Evolutionary conservation across 805 yeast genomes (phyloP).

Genomic region (Suhomyces faveliae): DNA sequence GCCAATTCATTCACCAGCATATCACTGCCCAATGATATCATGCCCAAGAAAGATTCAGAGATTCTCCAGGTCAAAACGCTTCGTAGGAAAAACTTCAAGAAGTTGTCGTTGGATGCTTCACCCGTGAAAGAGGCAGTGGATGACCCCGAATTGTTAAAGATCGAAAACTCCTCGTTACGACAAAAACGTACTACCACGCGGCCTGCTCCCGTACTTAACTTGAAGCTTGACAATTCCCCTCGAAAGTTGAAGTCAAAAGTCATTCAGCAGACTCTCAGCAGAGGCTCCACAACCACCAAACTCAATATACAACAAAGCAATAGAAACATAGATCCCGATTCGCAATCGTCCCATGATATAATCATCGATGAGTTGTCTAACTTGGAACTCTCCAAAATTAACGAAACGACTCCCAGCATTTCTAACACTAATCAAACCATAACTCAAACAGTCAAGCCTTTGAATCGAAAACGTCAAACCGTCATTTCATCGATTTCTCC

Average conservation of each 20-base stretch:
- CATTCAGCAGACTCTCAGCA: conserved; percentile 3
- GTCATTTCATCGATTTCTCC: conserved; percentile 44
- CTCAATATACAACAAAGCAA: conserved; percentile 17
- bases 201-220: conserved; percentile 32
- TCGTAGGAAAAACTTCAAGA: conserved; percentile 40
- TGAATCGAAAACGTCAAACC: conserved; percentile 36
- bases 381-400: conserved; percentile 12
- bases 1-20: neutral
- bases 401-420: conserved; percentile 2
- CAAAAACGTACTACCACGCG: conserved; percentile 22
- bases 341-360: conserved; percentile 19
- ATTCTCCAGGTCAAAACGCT: conserved; percentile 36
- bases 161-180: conserved; percentile 14
- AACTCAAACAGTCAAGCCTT: conserved; percentile 5
- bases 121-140: conserved; percentile 8
- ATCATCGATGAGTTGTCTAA: conserved; percentile 28
- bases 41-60: conserved; percentile 1
- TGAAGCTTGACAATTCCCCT: conserved; percentile 7
- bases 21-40: neutral
- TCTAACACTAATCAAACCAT: neutral
- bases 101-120: conserved; percentile 26
- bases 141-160: neutral
- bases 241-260: neutral
- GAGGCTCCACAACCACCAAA: neutral
- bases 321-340: conserved; percentile 24